Base-by-base conservation (phyloP, 805 yeast species). In the Wickerhamiella domercqiae region DNA sequence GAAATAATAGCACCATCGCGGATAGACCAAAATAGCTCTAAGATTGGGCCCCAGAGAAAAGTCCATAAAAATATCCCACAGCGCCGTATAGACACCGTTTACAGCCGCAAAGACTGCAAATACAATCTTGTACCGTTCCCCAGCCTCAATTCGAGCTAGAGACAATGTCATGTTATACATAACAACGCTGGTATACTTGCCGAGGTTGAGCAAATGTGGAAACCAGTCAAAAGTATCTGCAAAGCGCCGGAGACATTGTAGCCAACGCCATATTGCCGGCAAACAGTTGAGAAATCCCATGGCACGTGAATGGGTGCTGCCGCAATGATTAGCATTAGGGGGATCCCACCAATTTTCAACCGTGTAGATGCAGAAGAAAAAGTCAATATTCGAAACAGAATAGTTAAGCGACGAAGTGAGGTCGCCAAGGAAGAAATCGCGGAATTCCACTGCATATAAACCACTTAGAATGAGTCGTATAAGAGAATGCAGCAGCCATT, bases 51-150 rank as follows among this genome's bases (percentile, higher is more conserved):
- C 81, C 49, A 90, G 61, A 2, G 96, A 84, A 87, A 94, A 90
- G 62, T 90, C 98, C 94, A 90, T 83, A 30, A 86, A 62, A 4
- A 90, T 61, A 58, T 90, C 98, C 98, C 98, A 90, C 3, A 74
- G 45, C 0, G 78, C 57, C 24, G 86, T 68, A 51, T 70, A 70
- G 1, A 75, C 36, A 0, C 95, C 73, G 55, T 90, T 86, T 29
- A 82, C 47, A 0, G 70, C 53, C 0, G 93, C 95, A 60, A 84
- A 70, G 0, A 73, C 56, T 15, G 87, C 79, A 51, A 84, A 79
- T 1, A 71, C 62, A 0, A 71, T 72, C 39, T 76, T 64, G 18
- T 55, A 46, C 7, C 61, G 55, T 2, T 53, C 48, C 3, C 48
- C 31, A n/a, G 55, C 52, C 29, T 75, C 65, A 36, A 83, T 78